Evolutionary conservation across 495 filamentous ascomycete species (phyloP).

Genomic region (Recurvomyces mirabilis): DNA sequence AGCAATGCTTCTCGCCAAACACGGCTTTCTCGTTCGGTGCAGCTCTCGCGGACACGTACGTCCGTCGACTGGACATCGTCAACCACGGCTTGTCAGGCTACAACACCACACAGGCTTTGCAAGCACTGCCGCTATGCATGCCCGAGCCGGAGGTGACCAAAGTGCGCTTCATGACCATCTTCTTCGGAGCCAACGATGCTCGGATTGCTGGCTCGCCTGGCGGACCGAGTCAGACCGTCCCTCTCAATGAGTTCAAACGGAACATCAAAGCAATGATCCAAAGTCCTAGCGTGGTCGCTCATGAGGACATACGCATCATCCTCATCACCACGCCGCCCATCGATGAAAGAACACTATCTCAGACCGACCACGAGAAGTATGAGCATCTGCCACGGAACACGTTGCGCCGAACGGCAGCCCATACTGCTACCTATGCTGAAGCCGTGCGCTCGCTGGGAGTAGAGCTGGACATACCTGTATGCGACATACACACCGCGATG

Average conservation of each 20-base stretch:
- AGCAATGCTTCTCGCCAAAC: conserved; percentile 45
- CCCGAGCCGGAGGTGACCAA: conserved; percentile 42
- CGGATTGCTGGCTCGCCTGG: conserved; percentile 44
- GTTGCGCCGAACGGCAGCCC: conserved; percentile 47
- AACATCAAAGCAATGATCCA: conserved; percentile 60
- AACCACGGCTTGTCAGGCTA: conserved; percentile 63
- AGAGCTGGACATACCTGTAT: conserved; percentile 50
- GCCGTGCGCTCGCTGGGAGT: conserved; percentile 53
- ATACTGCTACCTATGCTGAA: conserved; percentile 61
- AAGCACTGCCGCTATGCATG: conserved; percentile 48
- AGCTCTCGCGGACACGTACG: conserved; percentile 56
- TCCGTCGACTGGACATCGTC: conserved; percentile 54
- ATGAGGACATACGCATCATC: conserved; percentile 56
- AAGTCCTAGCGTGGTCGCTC: conserved; percentile 54
- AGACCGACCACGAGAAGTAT: conserved; percentile 41
- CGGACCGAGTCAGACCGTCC: conserved; percentile 52
- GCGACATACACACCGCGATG: conserved; percentile 65
- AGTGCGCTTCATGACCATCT: conserved; percentile 62
- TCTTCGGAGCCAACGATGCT: conserved; percentile 84
- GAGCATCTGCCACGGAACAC: conserved; percentile 21
- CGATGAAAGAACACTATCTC: conserved; percentile 57
- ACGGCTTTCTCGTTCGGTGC: conserved; percentile 60
- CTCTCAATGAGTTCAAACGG: conserved; percentile 55
- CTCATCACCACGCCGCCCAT: conserved; percentile 70
- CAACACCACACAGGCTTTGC: conserved; percentile 52